Evolutionary conservation across 2,329 filamentous ascomycete species (phyloP).

Genomic region (Rugonectria rugulosa): DNA sequence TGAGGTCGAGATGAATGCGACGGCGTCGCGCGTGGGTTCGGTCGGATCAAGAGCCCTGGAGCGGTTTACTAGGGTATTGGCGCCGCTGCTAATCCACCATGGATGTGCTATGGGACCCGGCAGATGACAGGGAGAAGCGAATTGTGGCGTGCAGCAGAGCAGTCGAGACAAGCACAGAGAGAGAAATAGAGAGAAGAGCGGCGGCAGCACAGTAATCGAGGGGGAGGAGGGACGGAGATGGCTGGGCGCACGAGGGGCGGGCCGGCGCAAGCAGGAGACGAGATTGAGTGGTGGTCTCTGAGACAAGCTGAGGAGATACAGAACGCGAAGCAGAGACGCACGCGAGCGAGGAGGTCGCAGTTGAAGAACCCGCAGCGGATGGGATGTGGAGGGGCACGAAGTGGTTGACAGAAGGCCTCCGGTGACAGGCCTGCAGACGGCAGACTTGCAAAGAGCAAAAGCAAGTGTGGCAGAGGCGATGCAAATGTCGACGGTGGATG

Average conservation of each 20-base stretch:
- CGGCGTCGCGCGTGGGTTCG: slow-evolving; percentile 37
- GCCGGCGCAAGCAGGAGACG: slow-evolving; percentile 19
- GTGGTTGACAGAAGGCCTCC: slow-evolving; percentile 8
- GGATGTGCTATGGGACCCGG: slow-evolving; percentile 23
- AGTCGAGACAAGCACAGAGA: slow-evolving; percentile 13
- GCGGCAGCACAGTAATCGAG: slow-evolving; percentile 1
- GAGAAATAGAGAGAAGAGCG: no score
- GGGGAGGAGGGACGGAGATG: no score
- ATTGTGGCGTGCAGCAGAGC: slow-evolving; percentile 28
- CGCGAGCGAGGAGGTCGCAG: slow-evolving; percentile 8
- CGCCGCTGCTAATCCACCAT: slow-evolving; percentile 33
- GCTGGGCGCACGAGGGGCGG: slow-evolving; percentile 3
- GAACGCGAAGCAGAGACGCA: background rate
- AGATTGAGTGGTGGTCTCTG: slow-evolving; percentile 2
- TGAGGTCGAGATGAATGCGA: slow-evolving; percentile 30
- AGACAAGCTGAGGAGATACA: background rate
- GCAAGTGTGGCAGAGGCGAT: slow-evolving; percentile 34
- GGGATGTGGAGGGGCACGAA: slow-evolving; percentile 3
- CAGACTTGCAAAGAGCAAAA: slow-evolving; percentile 7
- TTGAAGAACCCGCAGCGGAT: slow-evolving; percentile 14
- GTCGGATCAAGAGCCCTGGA: slow-evolving; percentile 35
- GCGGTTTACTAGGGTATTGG: slow-evolving; percentile 33
- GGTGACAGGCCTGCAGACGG: slow-evolving; percentile 32
- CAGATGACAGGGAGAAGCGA: slow-evolving; percentile 24
- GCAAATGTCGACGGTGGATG: slow-evolving; percentile 2